These are phyloP conservation scores for Verbena officinalis DNA, from an alignment of 257 asterid species.

Conservation along the genomic window DNA sequence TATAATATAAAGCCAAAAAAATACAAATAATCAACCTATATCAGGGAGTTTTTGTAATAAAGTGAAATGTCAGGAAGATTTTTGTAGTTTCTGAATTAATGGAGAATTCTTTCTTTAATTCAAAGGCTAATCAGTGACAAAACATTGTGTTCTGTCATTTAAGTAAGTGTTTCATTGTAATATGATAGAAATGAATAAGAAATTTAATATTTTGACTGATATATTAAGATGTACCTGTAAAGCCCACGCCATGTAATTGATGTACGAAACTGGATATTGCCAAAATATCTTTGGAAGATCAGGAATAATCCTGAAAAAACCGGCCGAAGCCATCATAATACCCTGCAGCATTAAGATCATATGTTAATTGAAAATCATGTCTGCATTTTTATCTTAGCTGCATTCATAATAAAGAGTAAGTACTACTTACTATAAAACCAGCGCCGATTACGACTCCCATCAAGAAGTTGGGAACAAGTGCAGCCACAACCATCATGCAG, in stretches of 20 bases:
- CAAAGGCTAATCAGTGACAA: too few relatives aligned
- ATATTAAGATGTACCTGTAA: slow-evolving; percentile 58
- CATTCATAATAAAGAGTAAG: background rate
- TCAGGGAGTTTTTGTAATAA: too few relatives aligned
- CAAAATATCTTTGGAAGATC: slow-evolving; percentile 77
- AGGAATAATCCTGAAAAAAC: slow-evolving; percentile 65
- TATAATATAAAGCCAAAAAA: too few relatives aligned
- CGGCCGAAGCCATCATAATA: slow-evolving; percentile 89
- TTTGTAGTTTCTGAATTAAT: too few relatives aligned
- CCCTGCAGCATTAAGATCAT: slow-evolving; percentile 47
- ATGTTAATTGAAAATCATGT: background rate
- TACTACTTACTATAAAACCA: slow-evolving; percentile 71
- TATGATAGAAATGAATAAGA: background rate
- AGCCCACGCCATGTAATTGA: slow-evolving; percentile 90
- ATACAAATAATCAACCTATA: too few relatives aligned
- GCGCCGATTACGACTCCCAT: slow-evolving; percentile 84
- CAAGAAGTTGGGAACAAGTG: slow-evolving; percentile 86
- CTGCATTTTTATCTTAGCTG: background rate
- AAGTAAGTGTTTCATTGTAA: too few relatives aligned
- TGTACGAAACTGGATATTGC: slow-evolving; percentile 75
- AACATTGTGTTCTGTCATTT: too few relatives aligned
- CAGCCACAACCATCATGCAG: slow-evolving; percentile 93
- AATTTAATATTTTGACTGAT: too few relatives aligned
- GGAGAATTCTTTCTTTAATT: too few relatives aligned
- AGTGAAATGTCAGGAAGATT: too few relatives aligned